Conservation (phyloP, 306 rosid species). For the Benincasa hispida region DNA sequence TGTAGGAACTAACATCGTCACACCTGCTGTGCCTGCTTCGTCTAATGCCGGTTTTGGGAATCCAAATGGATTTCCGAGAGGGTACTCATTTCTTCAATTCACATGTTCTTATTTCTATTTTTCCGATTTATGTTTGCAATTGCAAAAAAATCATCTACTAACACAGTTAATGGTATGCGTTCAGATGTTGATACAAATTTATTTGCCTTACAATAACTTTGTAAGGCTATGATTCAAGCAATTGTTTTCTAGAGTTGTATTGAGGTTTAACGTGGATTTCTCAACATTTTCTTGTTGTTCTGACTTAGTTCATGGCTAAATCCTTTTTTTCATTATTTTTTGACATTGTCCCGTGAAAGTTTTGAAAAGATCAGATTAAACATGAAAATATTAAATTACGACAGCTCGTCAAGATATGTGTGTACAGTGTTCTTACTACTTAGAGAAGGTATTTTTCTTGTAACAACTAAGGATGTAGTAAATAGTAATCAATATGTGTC, state of each 20-base stretch:
- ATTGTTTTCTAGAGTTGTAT: not conserved
- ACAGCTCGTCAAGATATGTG: not conserved
- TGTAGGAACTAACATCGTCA: constrained; percentile 65
- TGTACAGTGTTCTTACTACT: not conserved
- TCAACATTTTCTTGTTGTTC: not conserved
- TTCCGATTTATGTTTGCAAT: not conserved
- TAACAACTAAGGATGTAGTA: not conserved
- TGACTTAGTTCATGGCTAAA: not conserved
- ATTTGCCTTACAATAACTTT: not conserved
- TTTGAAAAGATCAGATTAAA: not conserved
- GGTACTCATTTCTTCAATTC: constrained; percentile 25
- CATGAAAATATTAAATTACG: not conserved
- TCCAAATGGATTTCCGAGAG: constrained; percentile 39
- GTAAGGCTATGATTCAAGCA: not conserved
- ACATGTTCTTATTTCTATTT: not conserved
- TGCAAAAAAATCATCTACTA: not conserved
- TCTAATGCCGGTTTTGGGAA: constrained; percentile 38
- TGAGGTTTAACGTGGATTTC: not conserved
- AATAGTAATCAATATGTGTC: not conserved
- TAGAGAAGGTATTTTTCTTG: not conserved
- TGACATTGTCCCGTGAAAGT: not conserved
- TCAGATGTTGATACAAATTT: not conserved
- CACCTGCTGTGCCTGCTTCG: constrained; percentile 36
- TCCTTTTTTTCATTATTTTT: not conserved
- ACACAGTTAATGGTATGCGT: not conserved